phyloP scores from a whole-genome alignment of 2,329 filamentous ascomycete genomes.

The Phyllosticta ampelicida region DNA sequence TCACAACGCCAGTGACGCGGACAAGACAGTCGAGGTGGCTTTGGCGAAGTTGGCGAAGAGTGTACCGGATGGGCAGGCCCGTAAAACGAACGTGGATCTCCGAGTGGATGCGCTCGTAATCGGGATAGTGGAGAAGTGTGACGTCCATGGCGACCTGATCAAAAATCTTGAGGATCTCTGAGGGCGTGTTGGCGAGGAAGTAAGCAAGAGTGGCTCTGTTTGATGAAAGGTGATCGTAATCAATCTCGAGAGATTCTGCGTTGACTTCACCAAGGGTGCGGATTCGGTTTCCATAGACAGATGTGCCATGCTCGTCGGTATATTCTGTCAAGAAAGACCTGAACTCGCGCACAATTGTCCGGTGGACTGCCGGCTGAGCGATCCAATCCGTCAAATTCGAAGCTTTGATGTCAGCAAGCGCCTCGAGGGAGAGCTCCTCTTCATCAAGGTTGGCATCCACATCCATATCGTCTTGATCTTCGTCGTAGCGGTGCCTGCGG shows the following conservation, averaged over 20 bases:
- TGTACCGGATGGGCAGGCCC: conserved; percentile 89
- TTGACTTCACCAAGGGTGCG: conserved; percentile 95
- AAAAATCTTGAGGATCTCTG: conserved; percentile 92
- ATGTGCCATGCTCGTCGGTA: conserved; percentile 77
- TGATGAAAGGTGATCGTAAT: conserved; percentile 81
- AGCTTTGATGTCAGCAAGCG: conserved; percentile 85
- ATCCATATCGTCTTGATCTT: conserved; percentile 78
- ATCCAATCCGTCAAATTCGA: conserved; percentile 94
- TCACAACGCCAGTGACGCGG: conserved; percentile 89
- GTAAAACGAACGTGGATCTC: conserved; percentile 97
- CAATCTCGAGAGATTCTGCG: conserved; percentile 90
- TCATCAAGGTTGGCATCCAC: conserved; percentile 93
- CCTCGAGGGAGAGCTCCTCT: conserved; percentile 86
- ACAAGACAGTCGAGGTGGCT: conserved; percentile 93
- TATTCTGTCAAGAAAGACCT: conserved; percentile 95
- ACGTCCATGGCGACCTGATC: conserved; percentile 96
- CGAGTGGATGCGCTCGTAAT: conserved; percentile 94
- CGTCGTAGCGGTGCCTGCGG: conserved; percentile 82
- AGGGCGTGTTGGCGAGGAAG: conserved; percentile 88
- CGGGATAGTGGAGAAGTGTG: conserved; percentile 88
- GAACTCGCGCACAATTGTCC: conserved; percentile 92
- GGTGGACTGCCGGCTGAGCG: conserved; percentile 75
- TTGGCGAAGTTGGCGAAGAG: conserved; percentile 86
- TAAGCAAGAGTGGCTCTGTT: conserved; percentile 91
- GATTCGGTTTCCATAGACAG: conserved; percentile 90